Evolutionary conservation across 306 rosid genomes (phyloP), one percentile per base, ranked within the genome.

Genomic region (Malus sylvestris): DNA sequence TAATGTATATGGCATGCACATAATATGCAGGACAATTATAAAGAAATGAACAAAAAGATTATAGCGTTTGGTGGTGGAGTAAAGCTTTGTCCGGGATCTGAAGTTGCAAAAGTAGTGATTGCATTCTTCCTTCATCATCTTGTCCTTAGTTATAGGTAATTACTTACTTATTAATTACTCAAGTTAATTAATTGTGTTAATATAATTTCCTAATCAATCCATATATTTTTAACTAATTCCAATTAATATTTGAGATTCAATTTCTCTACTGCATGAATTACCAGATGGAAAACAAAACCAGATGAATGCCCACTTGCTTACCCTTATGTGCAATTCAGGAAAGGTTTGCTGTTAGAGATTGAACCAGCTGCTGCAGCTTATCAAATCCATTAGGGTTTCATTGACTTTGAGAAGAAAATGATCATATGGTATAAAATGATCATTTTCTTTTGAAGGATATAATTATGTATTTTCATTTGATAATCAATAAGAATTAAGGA

Each of bases 31-130:
- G 91, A 83, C 2, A 18, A 35, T 3, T 57, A 3, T 27, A 85
- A 89, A 73, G 80, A 86, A 49, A 80, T 85, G 76, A 76, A 75
- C 73, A 88, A 84, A 76, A 89, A 89, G 78, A 87, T 82, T 73
- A 81, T 91, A 44, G 84, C 91, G 8, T 90, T 93, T 80, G 93
- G 96, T 60, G 96, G 96, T 77, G 98, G 98, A 40, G 88, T 89
- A 82, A 77, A 93, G 75, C 84, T 93, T 3, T 93, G 98, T 87
- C 98, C 96, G 15, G 98, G 90, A 35, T 80, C 91, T 66, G 97
- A 93, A 69, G 85, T 87, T 8, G 94, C 97, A 61, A 93, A 89
- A 86, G 83, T 93, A 75, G 93, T 89, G 62, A 90, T 81, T 73
- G 85, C 94, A 10, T 82, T 86, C 85, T 89, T 87, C 81, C 91